Evolutionary conservation across 2,329 filamentous ascomycete species (phyloP).

Genomic region (Didymella segeticola): DNA sequence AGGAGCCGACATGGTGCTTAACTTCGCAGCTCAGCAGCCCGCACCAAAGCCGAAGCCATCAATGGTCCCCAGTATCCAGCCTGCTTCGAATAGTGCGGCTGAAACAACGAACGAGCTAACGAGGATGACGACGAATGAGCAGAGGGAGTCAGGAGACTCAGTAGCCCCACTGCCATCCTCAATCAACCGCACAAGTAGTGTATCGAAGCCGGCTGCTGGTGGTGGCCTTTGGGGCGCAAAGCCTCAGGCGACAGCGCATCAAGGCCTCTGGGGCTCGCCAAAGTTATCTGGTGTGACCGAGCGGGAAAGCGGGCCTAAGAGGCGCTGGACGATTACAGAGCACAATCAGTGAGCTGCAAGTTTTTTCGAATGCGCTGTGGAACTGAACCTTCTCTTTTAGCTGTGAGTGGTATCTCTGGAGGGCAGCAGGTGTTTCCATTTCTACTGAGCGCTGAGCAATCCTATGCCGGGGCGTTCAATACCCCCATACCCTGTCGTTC

Average conservation of each 20-base stretch:
- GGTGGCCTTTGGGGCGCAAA: constrained; percentile 39
- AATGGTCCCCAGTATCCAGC: constrained; percentile 7
- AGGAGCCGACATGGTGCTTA: constrained; percentile 43
- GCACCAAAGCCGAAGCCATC: constrained; percentile 18
- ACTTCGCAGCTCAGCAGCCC: constrained; percentile 39
- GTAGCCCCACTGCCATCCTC: constrained; percentile 37
- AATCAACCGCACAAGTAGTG: constrained; percentile 26
- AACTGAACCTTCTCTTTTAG: too few species aligned
- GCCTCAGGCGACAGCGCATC: constrained; percentile 24
- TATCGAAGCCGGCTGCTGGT: constrained; percentile 8
- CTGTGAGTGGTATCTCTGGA: not conserved
- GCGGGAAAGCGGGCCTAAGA: constrained; percentile 50
- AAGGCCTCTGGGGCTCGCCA: constrained; percentile 55
- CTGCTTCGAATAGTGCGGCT: constrained; percentile 9
- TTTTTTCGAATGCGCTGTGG: too few species aligned
- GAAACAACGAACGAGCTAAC: constrained; percentile 18
- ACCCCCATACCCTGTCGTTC: not conserved
- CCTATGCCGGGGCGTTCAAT: not conserved
- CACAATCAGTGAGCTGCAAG: constrained; percentile 31
- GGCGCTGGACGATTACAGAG: constrained; percentile 53
- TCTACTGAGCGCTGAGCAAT: constrained; percentile 11
- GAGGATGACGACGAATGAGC: constrained; percentile 33
- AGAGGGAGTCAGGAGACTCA: constrained; percentile 39
- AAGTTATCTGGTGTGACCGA: constrained; percentile 44
- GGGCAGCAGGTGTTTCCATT: not conserved